phyloP scores from a whole-genome alignment of 768 basidiomycete genomes.

The Auricularia auricula-judae region DNA sequence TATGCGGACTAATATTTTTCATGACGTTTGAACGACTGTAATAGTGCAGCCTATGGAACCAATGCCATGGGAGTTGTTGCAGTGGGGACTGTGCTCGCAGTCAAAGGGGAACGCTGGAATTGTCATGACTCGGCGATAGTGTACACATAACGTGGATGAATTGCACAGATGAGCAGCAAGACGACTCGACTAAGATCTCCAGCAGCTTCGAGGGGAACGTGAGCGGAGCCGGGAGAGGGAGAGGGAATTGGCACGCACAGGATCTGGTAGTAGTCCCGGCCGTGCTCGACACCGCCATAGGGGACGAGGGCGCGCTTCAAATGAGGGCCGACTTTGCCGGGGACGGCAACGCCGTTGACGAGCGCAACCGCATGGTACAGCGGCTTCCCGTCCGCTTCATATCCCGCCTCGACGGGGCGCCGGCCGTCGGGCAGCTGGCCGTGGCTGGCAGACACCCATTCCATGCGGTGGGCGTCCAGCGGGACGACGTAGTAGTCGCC shows the following conservation, averaged over 20 bases:
- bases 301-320: conserved; percentile 42
- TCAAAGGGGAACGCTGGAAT: no score
- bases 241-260: conserved; percentile 22
- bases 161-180: no score
- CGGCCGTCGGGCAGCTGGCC: conserved; percentile 51
- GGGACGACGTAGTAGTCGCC: conserved; percentile 51
- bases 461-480: conserved; percentile 56
- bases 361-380: conserved; percentile 56
- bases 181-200: no score
- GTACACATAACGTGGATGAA: no score
- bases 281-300: conserved; percentile 27
- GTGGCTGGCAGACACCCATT: conserved; percentile 52
- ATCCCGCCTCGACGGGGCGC: conserved; percentile 59
- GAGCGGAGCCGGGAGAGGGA: no score
- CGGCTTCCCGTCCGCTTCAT: conserved; percentile 55
- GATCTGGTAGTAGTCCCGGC: conserved; percentile 31
- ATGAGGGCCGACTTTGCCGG: conserved; percentile 64
- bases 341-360: conserved; percentile 44
- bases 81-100: no score
- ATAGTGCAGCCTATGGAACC: no score
- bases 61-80: no score
- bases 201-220: no score
- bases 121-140: no score
- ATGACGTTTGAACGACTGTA: no score
- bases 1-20: no score